Evolutionary conservation across 2,329 filamentous ascomycete species (phyloP).

Genomic region (Colletotrichum sp.): DNA sequence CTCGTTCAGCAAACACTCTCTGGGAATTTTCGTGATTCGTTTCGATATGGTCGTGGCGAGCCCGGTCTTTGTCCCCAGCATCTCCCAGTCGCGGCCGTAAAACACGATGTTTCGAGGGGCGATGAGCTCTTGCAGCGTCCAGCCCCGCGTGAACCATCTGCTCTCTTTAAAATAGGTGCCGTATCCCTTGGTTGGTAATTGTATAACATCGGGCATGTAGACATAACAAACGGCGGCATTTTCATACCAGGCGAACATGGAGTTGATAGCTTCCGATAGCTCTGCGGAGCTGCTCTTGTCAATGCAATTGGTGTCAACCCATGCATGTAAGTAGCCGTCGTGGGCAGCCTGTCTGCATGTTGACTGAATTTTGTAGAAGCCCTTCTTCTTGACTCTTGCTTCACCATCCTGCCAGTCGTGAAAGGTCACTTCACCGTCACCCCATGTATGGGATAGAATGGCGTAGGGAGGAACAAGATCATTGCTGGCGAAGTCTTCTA

Average conservation of each 20-base stretch:
- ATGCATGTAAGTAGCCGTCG: neutral
- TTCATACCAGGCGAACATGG: slow-evolving; percentile 23
- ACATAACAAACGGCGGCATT: slow-evolving; percentile 24
- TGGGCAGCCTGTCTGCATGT: neutral
- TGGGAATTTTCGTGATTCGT: neutral
- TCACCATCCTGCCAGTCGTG: neutral
- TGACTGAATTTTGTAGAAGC: neutral
- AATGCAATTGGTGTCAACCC: neutral
- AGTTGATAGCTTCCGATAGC: slow-evolving; percentile 16
- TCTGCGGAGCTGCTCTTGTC: slow-evolving; percentile 9
- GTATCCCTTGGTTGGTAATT: neutral
- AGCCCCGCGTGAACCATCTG: slow-evolving; percentile 21
- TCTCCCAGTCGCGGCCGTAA: slow-evolving; percentile 8
- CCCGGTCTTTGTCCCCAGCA: neutral
- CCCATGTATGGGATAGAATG: slow-evolving; percentile 21
- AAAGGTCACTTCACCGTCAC: slow-evolving; percentile 2
- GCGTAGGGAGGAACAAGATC: neutral
- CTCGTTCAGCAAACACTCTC: neutral
- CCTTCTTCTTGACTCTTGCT: neutral
- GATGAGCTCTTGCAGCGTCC: slow-evolving; percentile 23
- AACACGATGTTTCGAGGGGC: slow-evolving; percentile 3
- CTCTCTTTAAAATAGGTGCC: neutral
- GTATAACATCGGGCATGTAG: slow-evolving; percentile 21
- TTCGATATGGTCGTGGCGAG: neutral
- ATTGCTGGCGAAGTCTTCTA: neutral